Percentiles rank a stretch among this genome's conserved stretches.
Evolutionary conservation across 2,329 filamentous ascomycete genomes (phyloP).

Genomic region (Neurospora crassa): DNA sequence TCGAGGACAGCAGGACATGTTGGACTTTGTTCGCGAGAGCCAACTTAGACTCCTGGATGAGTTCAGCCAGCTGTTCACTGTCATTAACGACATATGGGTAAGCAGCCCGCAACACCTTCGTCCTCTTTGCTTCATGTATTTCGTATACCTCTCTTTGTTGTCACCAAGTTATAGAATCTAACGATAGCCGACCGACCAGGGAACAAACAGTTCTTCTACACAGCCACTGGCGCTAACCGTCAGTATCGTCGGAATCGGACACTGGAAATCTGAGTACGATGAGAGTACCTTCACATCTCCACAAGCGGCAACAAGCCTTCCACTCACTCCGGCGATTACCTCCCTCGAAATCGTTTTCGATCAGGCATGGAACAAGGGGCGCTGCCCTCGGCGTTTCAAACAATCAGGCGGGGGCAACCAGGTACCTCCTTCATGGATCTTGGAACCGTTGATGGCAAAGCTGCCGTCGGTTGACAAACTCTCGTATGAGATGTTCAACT

Average conservation of each 20-base stretch:
- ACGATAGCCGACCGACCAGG: neutral
- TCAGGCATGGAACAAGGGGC: neutral
- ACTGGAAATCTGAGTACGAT: neutral
- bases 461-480: neutral
- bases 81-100: neutral
- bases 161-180: neutral
- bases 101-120: neutral
- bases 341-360: neutral
- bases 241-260: neutral
- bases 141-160: neutral
- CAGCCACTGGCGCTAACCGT: neutral
- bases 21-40: neutral
- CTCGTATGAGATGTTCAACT: neutral
- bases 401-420: neutral
- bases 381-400: neutral
- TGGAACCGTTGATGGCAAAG: neutral
- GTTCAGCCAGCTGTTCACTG: neutral
- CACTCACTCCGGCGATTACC: neutral
- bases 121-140: neutral
- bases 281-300: neutral
- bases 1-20: neutral
- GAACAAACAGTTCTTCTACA: neutral
- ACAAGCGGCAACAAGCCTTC: neutral
- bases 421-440: neutral
- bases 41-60: neutral